Base-by-base conservation (phyloP, 2,329 filamentous ascomycete species). In the Aspergillus bombycis region DNA sequence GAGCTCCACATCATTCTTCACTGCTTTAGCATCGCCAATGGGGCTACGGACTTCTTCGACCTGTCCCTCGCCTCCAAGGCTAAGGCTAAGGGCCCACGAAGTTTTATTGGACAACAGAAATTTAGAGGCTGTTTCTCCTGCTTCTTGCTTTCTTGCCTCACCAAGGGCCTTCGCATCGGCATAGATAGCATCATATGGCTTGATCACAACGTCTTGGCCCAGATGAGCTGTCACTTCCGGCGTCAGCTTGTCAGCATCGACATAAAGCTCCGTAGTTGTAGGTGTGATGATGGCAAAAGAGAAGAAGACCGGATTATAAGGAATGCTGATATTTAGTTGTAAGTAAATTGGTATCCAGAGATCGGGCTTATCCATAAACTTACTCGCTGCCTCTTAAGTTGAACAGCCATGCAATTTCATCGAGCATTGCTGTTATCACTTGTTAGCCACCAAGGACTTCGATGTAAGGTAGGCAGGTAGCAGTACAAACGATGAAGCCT, bases 331-430 rank as follows among this genome's bases (percentile, higher is more conserved):
- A 16, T 28, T 6, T 16, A 19, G 19, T 60, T 64, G 70, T 52
- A 67, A 46, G 46, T 34, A 28, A n/a, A n/a, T 38, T 9, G n/a
- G 5, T 23, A 16, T 26, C 30, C 14, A 21, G 7, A 30, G 50
- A 11, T 11, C 21, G 0, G 9, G n/a, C 10, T 19, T 11, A 34
- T 16, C 4, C 16, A 32, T 54, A 14, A n/a, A 57, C 84, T 67
- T 79, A 86, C 85, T 98, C 95, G 77, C 86, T 95, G 71, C 95
- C 95, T 70, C 95, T 89, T 56, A 99, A 82, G 79, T 99, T 99
- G 83, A 97, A 97, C n/a, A 99, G 85, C 95, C 95, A 99, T 12
- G 95, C 95, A 71, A 97, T 88, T 79, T 99, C 95, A 73, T 99
- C 95, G 50, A 99, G 87, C 89, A 96, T 94, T 7, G 94, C 82